Percentiles rank a stretch among this genome's conserved stretches.
phyloP scores from a whole-genome alignment of 2,329 filamentous ascomycete genomes.

The Pezicula carpinea region DNA sequence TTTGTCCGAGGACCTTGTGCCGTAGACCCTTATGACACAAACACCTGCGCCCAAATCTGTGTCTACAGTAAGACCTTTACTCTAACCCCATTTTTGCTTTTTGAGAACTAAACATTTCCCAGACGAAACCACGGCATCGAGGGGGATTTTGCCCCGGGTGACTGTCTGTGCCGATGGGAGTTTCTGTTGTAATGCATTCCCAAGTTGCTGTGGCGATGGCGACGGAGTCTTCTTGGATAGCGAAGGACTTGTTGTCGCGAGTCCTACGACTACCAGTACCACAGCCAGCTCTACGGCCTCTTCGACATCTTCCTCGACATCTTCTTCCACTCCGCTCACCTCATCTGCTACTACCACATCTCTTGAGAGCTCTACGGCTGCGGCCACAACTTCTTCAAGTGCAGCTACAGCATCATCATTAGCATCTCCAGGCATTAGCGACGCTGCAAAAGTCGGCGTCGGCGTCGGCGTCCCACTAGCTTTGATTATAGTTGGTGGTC shows the following conservation, averaged over 20 bases:
- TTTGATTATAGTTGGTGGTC: neutral
- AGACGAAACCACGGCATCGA: slow-evolving; percentile 1
- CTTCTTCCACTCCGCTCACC: neutral
- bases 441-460: neutral
- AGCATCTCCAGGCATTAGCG: neutral
- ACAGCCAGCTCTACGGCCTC: neutral
- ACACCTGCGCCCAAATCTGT: slow-evolving; percentile 2
- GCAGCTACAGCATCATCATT: neutral
- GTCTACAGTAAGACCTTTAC: slow-evolving; percentile 2
- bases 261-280: neutral
- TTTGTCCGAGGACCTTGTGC: slow-evolving; percentile 4
- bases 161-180: slow-evolving; percentile 5
- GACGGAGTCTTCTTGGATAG: neutral
- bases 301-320: neutral
- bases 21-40: neutral
- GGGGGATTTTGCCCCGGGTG: slow-evolving; percentile 1
- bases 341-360: neutral
- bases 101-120: neutral
- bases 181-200: slow-evolving; percentile 5
- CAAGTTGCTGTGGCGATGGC: slow-evolving; percentile 1
- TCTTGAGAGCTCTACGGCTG: neutral
- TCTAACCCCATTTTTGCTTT: neutral
- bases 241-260: neutral
- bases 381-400: neutral
- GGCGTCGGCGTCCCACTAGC: neutral